A percentile compares a stretch with the other conserved stretches of the same genome.
phyloP scores from a whole-genome alignment of 805 yeast species.

The Zygoascus bituminiphila region DNA sequence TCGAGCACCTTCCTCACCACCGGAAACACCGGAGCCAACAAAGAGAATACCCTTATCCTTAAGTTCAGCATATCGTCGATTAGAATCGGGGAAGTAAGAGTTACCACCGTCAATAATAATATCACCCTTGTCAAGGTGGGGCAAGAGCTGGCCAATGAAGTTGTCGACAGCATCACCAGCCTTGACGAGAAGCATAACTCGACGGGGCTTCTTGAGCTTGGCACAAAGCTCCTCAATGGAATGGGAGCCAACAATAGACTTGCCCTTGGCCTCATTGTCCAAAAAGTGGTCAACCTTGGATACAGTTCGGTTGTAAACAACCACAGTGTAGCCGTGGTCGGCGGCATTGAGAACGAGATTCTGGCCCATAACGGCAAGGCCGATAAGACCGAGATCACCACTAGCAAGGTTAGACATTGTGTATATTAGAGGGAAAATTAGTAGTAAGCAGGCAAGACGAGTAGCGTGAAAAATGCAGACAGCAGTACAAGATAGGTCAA shows the following conservation, averaged over 20 bases:
- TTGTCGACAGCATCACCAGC: conserved; percentile 94
- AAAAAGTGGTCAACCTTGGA: conserved; percentile 92
- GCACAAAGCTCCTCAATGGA: conserved; percentile 81
- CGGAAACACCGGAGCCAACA: conserved; percentile 99
- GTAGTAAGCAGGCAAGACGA: background rate
- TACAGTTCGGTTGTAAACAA: conserved; percentile 96
- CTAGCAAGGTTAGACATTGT: conserved; percentile 5
- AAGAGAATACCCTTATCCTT: conserved; percentile 79
- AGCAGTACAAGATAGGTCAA: background rate
- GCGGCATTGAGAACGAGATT: conserved; percentile 96
- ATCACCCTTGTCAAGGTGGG: conserved; percentile 91
- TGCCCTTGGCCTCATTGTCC: conserved; percentile 90
- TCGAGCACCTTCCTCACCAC: conserved; percentile 99
- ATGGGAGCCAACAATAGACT: conserved; percentile 90
- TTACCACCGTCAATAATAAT: conserved; percentile 99
- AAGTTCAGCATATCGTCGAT: conserved; percentile 91
- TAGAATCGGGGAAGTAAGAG: conserved; percentile 98
- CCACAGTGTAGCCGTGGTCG: conserved; percentile 97
- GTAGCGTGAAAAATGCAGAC: background rate
- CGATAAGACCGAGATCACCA: conserved; percentile 91
- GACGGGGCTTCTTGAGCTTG: conserved; percentile 94
- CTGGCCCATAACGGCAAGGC: conserved; percentile 98
- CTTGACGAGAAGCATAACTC: conserved; percentile 87
- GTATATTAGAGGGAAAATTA: background rate
- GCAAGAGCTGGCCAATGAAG: conserved; percentile 80